Evolutionary conservation across 352 stramenopile species (phyloP).

Genomic region (Peronospora farinosa): DNA sequence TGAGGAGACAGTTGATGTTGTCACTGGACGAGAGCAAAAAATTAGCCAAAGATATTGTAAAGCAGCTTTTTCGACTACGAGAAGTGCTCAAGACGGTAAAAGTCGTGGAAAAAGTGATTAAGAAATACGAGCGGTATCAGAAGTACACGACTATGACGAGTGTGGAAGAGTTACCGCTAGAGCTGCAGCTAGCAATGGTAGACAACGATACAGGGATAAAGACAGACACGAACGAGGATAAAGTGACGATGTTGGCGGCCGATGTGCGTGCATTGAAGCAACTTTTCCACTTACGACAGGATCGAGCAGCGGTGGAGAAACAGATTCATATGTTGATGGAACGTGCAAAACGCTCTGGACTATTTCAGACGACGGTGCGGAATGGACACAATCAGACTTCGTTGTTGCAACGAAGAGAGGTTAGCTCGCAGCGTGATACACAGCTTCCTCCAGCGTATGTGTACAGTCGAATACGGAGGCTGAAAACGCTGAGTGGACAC

Average conservation of each 20-base stretch:
- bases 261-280: slow-evolving; percentile 72
- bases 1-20: slow-evolving; percentile 31
- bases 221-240: slow-evolving; percentile 23
- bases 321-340: slow-evolving; percentile 34
- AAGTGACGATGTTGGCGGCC: slow-evolving; percentile 48
- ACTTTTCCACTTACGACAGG: slow-evolving; percentile 57
- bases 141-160: slow-evolving; percentile 44
- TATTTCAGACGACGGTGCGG: slow-evolving; percentile 43
- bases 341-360: slow-evolving; percentile 29
- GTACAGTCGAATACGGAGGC: slow-evolving; percentile 68
- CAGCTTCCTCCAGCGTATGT: slow-evolving; percentile 50
- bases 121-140: slow-evolving; percentile 62
- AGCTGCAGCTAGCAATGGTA: slow-evolving; percentile 41
- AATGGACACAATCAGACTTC: slow-evolving; percentile 58
- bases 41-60: slow-evolving; percentile 55
- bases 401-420: slow-evolving; percentile 44
- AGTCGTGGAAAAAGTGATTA: slow-evolving; percentile 60
- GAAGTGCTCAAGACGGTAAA: slow-evolving; percentile 41
- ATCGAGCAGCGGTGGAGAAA: slow-evolving; percentile 30
- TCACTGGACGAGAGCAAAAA: slow-evolving; percentile 32
- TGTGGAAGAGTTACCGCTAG: slow-evolving; percentile 45
- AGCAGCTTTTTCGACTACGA: slow-evolving; percentile 36
- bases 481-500: slow-evolving; percentile 90
- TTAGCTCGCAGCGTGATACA: slow-evolving; percentile 26
- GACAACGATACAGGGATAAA: slow-evolving; percentile 4